These are phyloP conservation scores for Santalum album DNA, from an alignment of 164 flowering plant genomes.

Conservation along the genomic window DNA sequence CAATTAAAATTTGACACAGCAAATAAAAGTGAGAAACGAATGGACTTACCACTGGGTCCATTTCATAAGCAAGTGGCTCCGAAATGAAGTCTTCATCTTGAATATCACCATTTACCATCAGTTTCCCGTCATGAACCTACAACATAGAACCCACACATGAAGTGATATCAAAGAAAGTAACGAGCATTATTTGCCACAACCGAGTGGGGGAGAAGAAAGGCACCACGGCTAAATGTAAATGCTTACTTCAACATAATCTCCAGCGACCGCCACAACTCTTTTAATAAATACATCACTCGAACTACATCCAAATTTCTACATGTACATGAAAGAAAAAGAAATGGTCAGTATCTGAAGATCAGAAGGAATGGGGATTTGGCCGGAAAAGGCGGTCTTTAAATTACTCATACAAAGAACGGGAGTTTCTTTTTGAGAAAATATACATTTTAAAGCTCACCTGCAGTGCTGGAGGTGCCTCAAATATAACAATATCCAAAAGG, in stretches of 20 bases:
- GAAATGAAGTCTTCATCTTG: conserved; percentile 75
- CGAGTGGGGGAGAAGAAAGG: too few species aligned
- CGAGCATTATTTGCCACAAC: too few species aligned
- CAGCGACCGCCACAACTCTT: conserved; percentile 84
- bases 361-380: too few species aligned
- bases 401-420: too few species aligned
- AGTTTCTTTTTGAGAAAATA: too few species aligned
- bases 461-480: conserved; percentile 73
- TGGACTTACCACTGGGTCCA: conserved; percentile 65
- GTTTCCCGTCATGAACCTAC: conserved; percentile 71
- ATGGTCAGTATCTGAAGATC: background rate
- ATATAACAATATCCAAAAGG: conserved; percentile 83
- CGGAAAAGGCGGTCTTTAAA: too few species aligned
- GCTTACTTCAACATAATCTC: conserved; percentile 81
- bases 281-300: conserved; percentile 75
- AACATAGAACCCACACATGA: background rate
- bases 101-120: conserved; percentile 62
- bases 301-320: conserved; percentile 64
- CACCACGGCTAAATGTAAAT: too few species aligned
- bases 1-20: too few species aligned
- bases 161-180: too few species aligned
- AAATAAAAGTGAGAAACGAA: too few species aligned
- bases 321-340: background rate
- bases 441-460: conserved; percentile 37
- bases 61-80: conserved; percentile 82